A percentile compares a stretch with the other conserved stretches of the same genome.
These are phyloP conservation scores for Camellia granthamiana DNA, from an alignment of 148 eudicot genomes.

Conservation along the genomic window DNA sequence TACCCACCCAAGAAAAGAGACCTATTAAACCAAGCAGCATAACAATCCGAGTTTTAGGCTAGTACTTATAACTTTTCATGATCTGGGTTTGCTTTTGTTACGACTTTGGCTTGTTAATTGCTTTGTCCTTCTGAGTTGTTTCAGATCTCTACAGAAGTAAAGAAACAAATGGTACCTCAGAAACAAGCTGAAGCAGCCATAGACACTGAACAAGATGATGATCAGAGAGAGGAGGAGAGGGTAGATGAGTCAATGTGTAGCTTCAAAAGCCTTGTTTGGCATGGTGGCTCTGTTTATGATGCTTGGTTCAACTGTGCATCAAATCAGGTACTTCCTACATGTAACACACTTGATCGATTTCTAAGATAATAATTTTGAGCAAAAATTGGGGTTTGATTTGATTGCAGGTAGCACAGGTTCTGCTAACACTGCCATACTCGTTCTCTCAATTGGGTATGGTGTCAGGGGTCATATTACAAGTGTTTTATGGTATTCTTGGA, in stretches of 20 bases:
- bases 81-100: not conserved
- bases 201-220: slow-evolving; percentile 16
- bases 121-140: not conserved
- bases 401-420: slow-evolving; percentile 54
- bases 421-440: slow-evolving; percentile 54
- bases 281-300: slow-evolving; percentile 51
- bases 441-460: slow-evolving; percentile 64
- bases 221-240: slow-evolving; percentile 17
- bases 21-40: not conserved
- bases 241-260: slow-evolving; percentile 21
- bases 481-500: slow-evolving; percentile 48
- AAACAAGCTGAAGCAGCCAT: slow-evolving; percentile 39
- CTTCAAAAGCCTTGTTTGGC: slow-evolving; percentile 38
- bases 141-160: slow-evolving; percentile 1
- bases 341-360: not conserved
- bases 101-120: too few species aligned
- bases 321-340: slow-evolving; percentile 30
- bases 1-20: not conserved
- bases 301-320: slow-evolving; percentile 17
- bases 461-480: slow-evolving; percentile 46
- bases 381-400: too few species aligned
- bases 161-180: slow-evolving; percentile 20
- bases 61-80: not conserved
- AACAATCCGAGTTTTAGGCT: not conserved
- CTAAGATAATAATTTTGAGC: too few species aligned